Base-by-base conservation (phyloP, 2,329 filamentous ascomycete species). In the Nakataea oryzae region DNA sequence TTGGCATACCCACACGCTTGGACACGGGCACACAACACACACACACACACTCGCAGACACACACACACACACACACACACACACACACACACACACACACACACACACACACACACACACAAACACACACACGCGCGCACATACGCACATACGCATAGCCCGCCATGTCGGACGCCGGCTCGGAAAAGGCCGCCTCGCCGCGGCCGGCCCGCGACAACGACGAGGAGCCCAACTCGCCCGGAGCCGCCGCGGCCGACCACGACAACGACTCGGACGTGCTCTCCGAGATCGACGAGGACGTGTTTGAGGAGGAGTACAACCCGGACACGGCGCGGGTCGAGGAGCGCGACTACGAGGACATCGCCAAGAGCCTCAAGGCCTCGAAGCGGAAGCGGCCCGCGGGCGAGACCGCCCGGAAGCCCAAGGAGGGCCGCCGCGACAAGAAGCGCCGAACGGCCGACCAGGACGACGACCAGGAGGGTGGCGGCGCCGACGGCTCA, bases 231-330 rank as follows among this genome's bases (percentile, higher is more conserved):
- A 69, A 72, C 47, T 3, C 61, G 47, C 55, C 60, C 57, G 56
- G 17, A 11, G 24, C 58, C 12, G 27, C 61, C 27, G 32, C 56
- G 56, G 34, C 63, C 41, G 77, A 78, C 58, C 65, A 70, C 14
- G 75, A 73, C 6, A 76, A 61, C 61, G 82, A 86, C 14, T 84
- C 81, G 0, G 83, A 86, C 66, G 73, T 81, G 54, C 79, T 89
- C 1, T 88, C 86, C 27, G 86, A 89, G 70, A 84, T 88, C 65
- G 86, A 89, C 68, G 86, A 88, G 69, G 81, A 87, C 62, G 83
- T 89, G 68, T 87, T 90, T 65, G 85, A 84, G 65, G 85, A 89
- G 65, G 85, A 89, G 65, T 89, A 88, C 73, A 86, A 89, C 65
- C 83, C 85, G 12, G 79, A 83, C 56, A 84, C 81, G 7, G 84